Evolutionary conservation across 768 basidiomycete genomes (phyloP).

Genomic region (Vararia minispora): DNA sequence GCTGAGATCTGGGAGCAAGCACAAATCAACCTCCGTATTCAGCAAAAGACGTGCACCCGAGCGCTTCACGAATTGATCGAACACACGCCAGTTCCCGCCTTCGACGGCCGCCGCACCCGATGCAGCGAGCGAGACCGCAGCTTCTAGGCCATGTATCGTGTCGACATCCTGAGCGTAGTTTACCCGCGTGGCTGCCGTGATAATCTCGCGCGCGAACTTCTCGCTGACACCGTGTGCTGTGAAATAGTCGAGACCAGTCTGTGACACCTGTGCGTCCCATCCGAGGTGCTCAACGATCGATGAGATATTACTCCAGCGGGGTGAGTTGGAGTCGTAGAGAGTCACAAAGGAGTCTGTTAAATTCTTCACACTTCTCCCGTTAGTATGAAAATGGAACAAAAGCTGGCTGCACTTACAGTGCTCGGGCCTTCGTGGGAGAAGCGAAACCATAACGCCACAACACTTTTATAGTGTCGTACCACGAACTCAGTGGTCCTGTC

Average conservation of each 20-base stretch:
- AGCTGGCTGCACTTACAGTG: slow-evolving; percentile 5
- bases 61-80: slow-evolving; percentile 64
- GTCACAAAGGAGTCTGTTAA: slow-evolving; percentile 38
- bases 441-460: slow-evolving; percentile 8
- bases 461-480: slow-evolving; percentile 6
- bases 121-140: slow-evolving; percentile 61
- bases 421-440: slow-evolving; percentile 2
- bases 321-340: slow-evolving; percentile 43
- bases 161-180: slow-evolving; percentile 75
- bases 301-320: slow-evolving; percentile 50
- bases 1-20: background rate
- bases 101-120: slow-evolving; percentile 50
- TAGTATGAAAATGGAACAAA: background rate
- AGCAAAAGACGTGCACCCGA: slow-evolving; percentile 63
- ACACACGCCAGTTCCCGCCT: slow-evolving; percentile 80
- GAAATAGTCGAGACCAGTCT: slow-evolving; percentile 47
- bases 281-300: slow-evolving; percentile 10
- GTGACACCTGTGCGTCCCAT: slow-evolving; percentile 26
- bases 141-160: slow-evolving; percentile 69
- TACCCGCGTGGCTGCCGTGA: slow-evolving; percentile 67
- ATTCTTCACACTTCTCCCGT: slow-evolving; percentile 33
- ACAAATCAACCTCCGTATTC: slow-evolving; percentile 45
- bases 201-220: slow-evolving; percentile 53
- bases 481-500: slow-evolving; percentile 2
- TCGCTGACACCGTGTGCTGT: slow-evolving; percentile 38